A percentile compares a stretch with the other conserved stretches of the same genome.
Evolutionary conservation across 345 rosid genomes (phyloP).

Genomic region (Firmiana major): DNA sequence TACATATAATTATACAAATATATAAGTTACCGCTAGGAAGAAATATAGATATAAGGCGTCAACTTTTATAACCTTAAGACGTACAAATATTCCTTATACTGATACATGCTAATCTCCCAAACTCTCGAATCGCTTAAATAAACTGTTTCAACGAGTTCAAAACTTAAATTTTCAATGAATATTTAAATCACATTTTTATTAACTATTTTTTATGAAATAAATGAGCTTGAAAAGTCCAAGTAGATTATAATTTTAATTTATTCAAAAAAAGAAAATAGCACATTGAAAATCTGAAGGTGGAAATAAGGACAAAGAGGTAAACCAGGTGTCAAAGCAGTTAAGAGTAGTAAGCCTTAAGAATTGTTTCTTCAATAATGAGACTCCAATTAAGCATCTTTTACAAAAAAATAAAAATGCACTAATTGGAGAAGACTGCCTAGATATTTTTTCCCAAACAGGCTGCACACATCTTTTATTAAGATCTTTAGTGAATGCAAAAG

Average conservation of each 20-base stretch:
- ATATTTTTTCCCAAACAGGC: not conserved
- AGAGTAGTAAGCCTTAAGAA: not conserved
- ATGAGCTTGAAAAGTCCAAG: not conserved
- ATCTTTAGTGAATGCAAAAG: conserved; percentile 1
- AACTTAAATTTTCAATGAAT: too few relatives aligned
- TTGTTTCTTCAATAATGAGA: not conserved
- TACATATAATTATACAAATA: too few relatives aligned
- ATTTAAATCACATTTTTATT: too few relatives aligned
- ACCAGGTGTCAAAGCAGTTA: not conserved
- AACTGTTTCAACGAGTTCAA: too few relatives aligned
- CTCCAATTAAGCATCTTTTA: not conserved
- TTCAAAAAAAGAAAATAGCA: not conserved
- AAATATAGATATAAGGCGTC: too few relatives aligned
- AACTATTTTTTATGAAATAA: not conserved
- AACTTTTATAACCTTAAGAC: too few relatives aligned
- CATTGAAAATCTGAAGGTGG: not conserved
- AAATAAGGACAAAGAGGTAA: not conserved
- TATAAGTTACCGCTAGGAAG: too few relatives aligned
- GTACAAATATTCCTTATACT: too few relatives aligned
- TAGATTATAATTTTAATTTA: not conserved
- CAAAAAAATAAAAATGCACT: not conserved
- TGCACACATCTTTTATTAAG: not conserved
- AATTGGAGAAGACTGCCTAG: not conserved
- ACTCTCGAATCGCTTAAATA: too few relatives aligned
- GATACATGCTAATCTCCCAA: too few relatives aligned